Evolutionary conservation across 495 filamentous ascomycete species (phyloP).

Genomic region (Tuber brumale): DNA sequence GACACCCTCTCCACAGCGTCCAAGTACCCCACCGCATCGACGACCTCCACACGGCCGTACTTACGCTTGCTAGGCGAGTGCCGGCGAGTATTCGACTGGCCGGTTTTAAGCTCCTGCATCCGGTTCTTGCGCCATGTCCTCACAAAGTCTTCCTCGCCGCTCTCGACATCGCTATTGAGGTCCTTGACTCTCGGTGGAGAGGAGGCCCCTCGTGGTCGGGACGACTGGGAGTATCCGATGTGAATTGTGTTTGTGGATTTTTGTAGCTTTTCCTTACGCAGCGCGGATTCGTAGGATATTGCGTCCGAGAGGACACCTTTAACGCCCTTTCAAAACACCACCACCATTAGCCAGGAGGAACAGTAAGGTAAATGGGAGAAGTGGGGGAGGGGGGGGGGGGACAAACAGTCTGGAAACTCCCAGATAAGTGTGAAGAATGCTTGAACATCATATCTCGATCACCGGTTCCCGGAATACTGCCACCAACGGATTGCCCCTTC

Average conservation of each 20-base stretch:
- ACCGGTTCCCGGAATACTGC: slow-evolving; percentile 36
- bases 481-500: slow-evolving; percentile 11
- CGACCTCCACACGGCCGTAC: slow-evolving; percentile 70
- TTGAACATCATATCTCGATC: slow-evolving; percentile 38
- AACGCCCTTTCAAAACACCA: slow-evolving; percentile 61
- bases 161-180: slow-evolving; percentile 52
- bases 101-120: slow-evolving; percentile 63
- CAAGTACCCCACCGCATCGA: slow-evolving; percentile 85
- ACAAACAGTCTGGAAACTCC: slow-evolving; percentile 41
- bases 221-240: slow-evolving; percentile 23
- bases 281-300: slow-evolving; percentile 77
- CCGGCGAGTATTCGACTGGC: slow-evolving; percentile 52
- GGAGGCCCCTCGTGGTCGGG: slow-evolving; percentile 13
- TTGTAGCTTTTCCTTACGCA: slow-evolving; percentile 48
- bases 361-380: slow-evolving; percentile 46
- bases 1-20: slow-evolving; percentile 89
- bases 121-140: slow-evolving; percentile 72
- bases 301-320: slow-evolving; percentile 98
- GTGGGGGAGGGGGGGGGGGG: slow-evolving; percentile 10
- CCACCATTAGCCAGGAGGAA: slow-evolving; percentile 8
- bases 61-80: slow-evolving; percentile 62
- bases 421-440: slow-evolving; percentile 25
- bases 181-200: slow-evolving; percentile 21
- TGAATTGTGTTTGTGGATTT: slow-evolving; percentile 31
- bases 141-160: slow-evolving; percentile 73